Conservation (phyloP, 176 grass and related monocot species). For the Paspalum notatum region DNA sequence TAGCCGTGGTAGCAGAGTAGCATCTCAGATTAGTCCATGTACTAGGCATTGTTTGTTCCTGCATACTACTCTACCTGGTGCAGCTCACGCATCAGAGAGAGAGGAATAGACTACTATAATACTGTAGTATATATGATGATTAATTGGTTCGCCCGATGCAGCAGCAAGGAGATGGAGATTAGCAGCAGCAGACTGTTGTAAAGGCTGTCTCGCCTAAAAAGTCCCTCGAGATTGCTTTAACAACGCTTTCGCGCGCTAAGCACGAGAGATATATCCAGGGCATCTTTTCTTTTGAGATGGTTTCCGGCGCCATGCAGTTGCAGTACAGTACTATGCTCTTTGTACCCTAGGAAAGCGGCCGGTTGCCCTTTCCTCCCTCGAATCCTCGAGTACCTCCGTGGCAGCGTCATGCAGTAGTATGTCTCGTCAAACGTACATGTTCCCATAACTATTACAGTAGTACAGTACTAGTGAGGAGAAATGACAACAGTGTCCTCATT, state of each 20-base stretch:
- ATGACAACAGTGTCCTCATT: too few species aligned
- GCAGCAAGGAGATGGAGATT: slow-evolving; percentile 36
- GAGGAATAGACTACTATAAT: too few species aligned
- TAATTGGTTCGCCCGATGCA: neutral
- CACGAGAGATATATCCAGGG: slow-evolving; percentile 47
- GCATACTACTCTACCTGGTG: neutral
- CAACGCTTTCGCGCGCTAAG: slow-evolving; percentile 44
- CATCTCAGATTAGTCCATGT: too few species aligned
- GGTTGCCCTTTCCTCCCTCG: too few species aligned
- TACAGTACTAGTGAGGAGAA: too few species aligned
- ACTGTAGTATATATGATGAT: neutral
- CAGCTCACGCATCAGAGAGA: slow-evolving; percentile 10
- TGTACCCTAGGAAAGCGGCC: slow-evolving; percentile 32
- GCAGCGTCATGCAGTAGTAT: too few species aligned
- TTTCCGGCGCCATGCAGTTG: slow-evolving; percentile 27
- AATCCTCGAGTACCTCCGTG: too few species aligned
- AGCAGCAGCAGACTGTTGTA: neutral
- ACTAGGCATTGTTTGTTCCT: slow-evolving; percentile 22
- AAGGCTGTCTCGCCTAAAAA: slow-evolving; percentile 45
- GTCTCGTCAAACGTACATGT: too few species aligned
- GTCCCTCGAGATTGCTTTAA: slow-evolving; percentile 56
- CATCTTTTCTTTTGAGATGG: slow-evolving; percentile 65
- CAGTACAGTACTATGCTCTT: slow-evolving; percentile 27
- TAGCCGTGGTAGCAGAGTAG: too few species aligned
- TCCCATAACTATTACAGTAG: too few species aligned